Percentiles rank a stretch among this genome's conserved stretches.
Conservation (phyloP, 352 stramenopile genomes). For the Globisporangium parvum region DNA sequence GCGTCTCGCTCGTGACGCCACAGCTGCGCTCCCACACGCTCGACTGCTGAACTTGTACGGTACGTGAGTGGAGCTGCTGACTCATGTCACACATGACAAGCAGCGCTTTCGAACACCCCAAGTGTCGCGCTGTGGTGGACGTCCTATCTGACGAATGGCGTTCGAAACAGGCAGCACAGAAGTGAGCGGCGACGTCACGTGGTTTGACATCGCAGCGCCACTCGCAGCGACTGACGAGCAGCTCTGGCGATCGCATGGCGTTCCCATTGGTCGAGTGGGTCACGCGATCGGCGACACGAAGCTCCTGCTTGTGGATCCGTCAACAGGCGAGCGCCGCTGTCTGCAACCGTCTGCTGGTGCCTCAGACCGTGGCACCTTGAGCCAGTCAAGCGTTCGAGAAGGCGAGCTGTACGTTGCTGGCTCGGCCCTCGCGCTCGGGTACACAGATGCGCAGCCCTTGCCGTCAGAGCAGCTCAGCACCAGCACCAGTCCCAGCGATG, state of each 20-base stretch:
- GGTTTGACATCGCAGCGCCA: conserved; percentile 25
- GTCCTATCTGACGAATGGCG: too few species aligned
- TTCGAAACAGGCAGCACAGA: conserved; percentile 40
- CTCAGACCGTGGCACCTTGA: not conserved
- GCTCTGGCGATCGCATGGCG: conserved; percentile 26
- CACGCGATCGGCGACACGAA: conserved; percentile 20
- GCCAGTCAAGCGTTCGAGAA: not conserved
- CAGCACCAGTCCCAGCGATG: not conserved
- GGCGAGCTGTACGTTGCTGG: conserved; percentile 38
- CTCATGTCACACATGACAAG: not conserved
- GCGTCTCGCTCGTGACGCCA: conserved; percentile 18
- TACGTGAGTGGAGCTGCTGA: conserved; percentile 9
- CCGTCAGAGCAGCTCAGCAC: not conserved
- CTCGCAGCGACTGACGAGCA: conserved; percentile 11
- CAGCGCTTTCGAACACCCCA: not conserved
- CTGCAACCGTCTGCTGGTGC: conserved; percentile 3
- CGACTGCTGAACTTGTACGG: conserved; percentile 58
- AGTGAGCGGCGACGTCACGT: conserved; percentile 54
- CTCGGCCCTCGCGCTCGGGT: conserved; percentile 25
- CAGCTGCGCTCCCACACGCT: conserved; percentile 17
- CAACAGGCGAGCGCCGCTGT: not conserved
- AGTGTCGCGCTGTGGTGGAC: too few species aligned
- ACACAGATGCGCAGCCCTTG: conserved; percentile 8
- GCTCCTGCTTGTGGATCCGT: conserved; percentile 19
- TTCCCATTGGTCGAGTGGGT: conserved; percentile 33